Evolutionary conservation across 129 eudicot genomes (phyloP).

Genomic region (Artemisia tridentata): DNA sequence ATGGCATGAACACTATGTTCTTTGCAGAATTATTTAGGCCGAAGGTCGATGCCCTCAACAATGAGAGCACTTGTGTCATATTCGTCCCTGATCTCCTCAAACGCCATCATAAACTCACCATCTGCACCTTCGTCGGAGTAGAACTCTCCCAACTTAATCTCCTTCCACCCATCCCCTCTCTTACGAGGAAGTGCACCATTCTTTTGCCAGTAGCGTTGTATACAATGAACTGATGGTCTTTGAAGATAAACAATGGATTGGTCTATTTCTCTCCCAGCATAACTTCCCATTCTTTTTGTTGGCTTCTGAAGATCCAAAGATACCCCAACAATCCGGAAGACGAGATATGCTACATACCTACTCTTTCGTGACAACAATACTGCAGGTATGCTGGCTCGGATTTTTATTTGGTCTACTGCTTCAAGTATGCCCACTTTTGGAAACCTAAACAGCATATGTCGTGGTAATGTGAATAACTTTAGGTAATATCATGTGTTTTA

Average conservation of each 20-base stretch:
- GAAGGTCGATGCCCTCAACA: constrained; percentile 53
- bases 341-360: constrained; percentile 37
- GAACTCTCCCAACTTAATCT: constrained; percentile 40
- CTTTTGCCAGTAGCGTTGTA: background rate
- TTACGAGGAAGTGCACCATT: background rate
- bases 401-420: constrained; percentile 36
- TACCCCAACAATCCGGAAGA: constrained; percentile 17
- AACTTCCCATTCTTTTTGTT: constrained; percentile 19
- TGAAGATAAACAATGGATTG: constrained; percentile 10
- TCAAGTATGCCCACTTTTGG: constrained; percentile 35
- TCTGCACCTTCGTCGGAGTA: constrained; percentile 18
- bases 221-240: background rate
- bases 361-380: constrained; percentile 32
- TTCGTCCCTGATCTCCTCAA: constrained; percentile 25
- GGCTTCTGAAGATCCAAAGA: constrained; percentile 22
- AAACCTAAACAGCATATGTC: constrained; percentile 25
- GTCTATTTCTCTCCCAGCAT: constrained; percentile 10
- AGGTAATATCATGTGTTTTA: background rate
- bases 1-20: no score
- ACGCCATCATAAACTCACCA: constrained; percentile 34
- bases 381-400: constrained; percentile 26
- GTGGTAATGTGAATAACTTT: background rate
- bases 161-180: constrained; percentile 42
- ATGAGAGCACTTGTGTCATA: constrained; percentile 32
- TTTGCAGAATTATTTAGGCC: constrained; percentile 26